phyloP scores from a whole-genome alignment of 176 grass and related monocot species.

The Urochloa ruziziensis region DNA sequence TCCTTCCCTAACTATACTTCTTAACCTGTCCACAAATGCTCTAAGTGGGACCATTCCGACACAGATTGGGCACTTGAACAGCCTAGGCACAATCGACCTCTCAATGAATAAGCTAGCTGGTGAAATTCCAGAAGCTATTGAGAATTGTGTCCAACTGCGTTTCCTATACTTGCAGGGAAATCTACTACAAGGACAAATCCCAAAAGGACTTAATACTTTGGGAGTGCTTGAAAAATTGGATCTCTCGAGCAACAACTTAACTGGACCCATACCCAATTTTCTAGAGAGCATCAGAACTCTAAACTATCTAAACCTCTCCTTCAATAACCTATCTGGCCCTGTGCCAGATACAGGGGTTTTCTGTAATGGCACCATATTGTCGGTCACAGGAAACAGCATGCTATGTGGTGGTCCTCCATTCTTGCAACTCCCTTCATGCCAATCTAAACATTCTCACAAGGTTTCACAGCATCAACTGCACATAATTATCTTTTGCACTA shows the following conservation, averaged over 20 bases:
- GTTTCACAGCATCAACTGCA: neutral
- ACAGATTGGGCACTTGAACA: conserved; percentile 28
- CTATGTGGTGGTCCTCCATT: conserved; percentile 25
- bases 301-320: conserved; percentile 22
- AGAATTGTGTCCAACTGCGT: neutral
- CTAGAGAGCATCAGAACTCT: neutral
- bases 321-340: conserved; percentile 28
- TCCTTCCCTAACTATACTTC: neutral
- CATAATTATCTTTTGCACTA: neutral
- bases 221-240: conserved; percentile 1
- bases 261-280: conserved; percentile 21
- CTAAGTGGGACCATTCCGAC: conserved; percentile 4
- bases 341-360: conserved; percentile 26
- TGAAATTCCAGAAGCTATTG: conserved; percentile 17
- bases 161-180: conserved; percentile 23
- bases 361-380: neutral
- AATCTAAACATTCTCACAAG: neutral
- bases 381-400: conserved; percentile 10
- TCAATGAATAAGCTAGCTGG: conserved; percentile 32
- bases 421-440: conserved; percentile 19
- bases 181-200: conserved; percentile 4
- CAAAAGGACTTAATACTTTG: neutral
- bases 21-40: conserved; percentile 20
- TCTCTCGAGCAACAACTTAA: conserved; percentile 18
- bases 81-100: neutral